A percentile compares a stretch with the other conserved stretches of the same genome.
Conservation (phyloP, 2,329 filamentous ascomycete species). For the Aphanocladium album region DNA sequence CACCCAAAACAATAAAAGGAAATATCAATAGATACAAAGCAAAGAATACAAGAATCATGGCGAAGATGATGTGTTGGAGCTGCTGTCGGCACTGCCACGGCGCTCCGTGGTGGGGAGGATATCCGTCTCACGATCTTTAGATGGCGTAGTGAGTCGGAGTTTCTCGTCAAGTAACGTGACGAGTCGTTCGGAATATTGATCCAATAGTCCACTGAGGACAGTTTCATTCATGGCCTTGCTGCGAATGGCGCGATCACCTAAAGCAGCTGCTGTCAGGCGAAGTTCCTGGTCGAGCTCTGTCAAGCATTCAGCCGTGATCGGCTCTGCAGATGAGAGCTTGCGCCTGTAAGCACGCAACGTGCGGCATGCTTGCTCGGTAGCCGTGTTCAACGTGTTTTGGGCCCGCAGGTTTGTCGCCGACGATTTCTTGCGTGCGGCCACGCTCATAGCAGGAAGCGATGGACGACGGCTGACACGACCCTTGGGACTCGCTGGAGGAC, state of each 20-base stretch:
- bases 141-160: conserved; percentile 45
- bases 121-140: conserved; percentile 26
- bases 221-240: conserved; percentile 53
- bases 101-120: conserved; percentile 25
- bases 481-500: conserved; percentile 48
- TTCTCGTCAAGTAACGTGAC: conserved; percentile 69
- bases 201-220: conserved; percentile 59
- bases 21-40: conserved; percentile 17
- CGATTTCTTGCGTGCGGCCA: conserved; percentile 44
- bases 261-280: conserved; percentile 55
- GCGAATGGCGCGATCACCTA: conserved; percentile 52
- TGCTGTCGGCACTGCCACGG: conserved; percentile 30
- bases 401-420: conserved; percentile 42
- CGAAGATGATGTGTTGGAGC: conserved; percentile 30
- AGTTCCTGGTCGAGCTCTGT: conserved; percentile 61
- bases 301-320: conserved; percentile 53
- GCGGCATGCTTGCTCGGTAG: conserved; percentile 60
- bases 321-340: conserved; percentile 53
- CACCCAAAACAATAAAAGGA: neutral
- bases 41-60: conserved; percentile 18
- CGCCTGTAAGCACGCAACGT: conserved; percentile 58
- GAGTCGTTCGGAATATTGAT: conserved; percentile 70
- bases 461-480: conserved; percentile 43
- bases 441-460: conserved; percentile 48
- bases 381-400: conserved; percentile 54